A percentile compares a stretch with the other conserved stretches of the same genome.
These are phyloP conservation scores for Tephrocybe sp. DNA, from an alignment of 768 basidiomycete species.

Conservation along the genomic window DNA sequence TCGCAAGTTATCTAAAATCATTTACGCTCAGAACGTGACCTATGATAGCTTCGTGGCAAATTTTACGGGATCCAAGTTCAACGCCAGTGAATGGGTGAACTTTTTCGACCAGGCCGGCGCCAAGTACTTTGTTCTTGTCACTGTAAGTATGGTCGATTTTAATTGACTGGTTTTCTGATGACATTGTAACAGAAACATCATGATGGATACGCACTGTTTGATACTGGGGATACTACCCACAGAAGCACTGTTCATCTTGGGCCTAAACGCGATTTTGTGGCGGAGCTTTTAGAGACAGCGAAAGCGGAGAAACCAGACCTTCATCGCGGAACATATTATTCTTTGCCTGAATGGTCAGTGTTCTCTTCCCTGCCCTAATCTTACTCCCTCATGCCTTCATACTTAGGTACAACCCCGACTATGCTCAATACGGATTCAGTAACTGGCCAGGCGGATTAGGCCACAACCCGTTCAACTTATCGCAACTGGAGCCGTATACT, in stretches of 20 bases:
- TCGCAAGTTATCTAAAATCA: no score
- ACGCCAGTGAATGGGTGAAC: slow-evolving; percentile 53
- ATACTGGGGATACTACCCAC: slow-evolving; percentile 51
- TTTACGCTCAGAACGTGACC: slow-evolving; percentile 39
- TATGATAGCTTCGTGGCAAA: slow-evolving; percentile 59
- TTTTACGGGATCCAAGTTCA: slow-evolving; percentile 51
- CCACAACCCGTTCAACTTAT: slow-evolving; percentile 45
- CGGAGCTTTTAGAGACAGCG: slow-evolving; percentile 48
- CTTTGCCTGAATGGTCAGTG: slow-evolving; percentile 50
- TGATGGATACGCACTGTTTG: slow-evolving; percentile 57
- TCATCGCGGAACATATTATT: slow-evolving; percentile 57
- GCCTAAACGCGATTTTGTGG: slow-evolving; percentile 49
- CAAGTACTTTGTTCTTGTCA: slow-evolving; percentile 58
- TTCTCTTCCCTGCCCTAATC: no score
- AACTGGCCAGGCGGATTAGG: slow-evolving; percentile 55
- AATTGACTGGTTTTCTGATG: neutral
- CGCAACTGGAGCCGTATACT: slow-evolving; percentile 50
- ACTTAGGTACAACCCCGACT: slow-evolving; percentile 61
- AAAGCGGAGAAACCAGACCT: slow-evolving; percentile 47
- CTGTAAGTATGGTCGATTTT: slow-evolving; percentile 28
- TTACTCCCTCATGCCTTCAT: neutral
- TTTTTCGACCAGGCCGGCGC: slow-evolving; percentile 55
- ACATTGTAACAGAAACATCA: slow-evolving; percentile 59
- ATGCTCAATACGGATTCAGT: slow-evolving; percentile 44
- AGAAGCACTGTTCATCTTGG: slow-evolving; percentile 46